A percentile compares a stretch with the other conserved stretches of the same genome.
phyloP scores from a whole-genome alignment of 805 yeast genomes.

The Sugiyamaella marilandica region DNA sequence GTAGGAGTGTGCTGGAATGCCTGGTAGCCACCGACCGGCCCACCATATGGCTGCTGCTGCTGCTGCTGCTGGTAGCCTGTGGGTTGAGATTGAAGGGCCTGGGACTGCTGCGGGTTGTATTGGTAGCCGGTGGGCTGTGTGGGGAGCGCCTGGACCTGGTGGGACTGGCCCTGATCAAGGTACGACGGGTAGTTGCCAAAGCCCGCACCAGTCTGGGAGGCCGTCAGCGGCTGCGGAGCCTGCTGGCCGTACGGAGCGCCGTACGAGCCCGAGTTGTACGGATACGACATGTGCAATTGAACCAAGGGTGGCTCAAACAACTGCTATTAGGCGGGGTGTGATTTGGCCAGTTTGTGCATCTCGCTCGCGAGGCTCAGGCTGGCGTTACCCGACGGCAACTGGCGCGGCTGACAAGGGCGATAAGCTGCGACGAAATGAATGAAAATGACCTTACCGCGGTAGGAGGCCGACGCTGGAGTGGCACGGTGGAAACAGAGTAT shows the following conservation, averaged over 20 bases:
- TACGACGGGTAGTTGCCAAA: slow-evolving; percentile 5
- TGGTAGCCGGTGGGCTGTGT: slow-evolving; percentile 29
- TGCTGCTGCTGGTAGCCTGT: slow-evolving; percentile 19
- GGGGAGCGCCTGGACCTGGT: slow-evolving; percentile 17
- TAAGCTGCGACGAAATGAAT: not conserved
- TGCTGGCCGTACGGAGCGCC: slow-evolving; percentile 14
- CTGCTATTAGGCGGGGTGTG: too few species aligned
- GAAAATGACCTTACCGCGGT: too few species aligned
- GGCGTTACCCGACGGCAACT: slow-evolving; percentile 3
- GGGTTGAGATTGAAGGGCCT: slow-evolving; percentile 14
- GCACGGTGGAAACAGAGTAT: too few species aligned
- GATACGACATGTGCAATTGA: slow-evolving; percentile 3
- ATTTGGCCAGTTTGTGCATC: too few species aligned
- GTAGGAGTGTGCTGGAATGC: slow-evolving; percentile 10
- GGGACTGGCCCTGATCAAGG: slow-evolving; percentile 12
- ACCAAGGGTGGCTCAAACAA: not conserved
- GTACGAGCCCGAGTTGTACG: slow-evolving; percentile 1
- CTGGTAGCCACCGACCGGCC: not conserved
- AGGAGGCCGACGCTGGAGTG: too few species aligned
- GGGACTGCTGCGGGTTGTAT: not conserved
- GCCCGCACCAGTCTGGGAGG: slow-evolving; percentile 9
- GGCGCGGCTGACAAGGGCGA: not conserved
- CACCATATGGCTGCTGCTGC: slow-evolving; percentile 3
- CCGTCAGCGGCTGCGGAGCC: slow-evolving; percentile 7
- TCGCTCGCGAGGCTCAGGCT: not conserved